Evolutionary conservation across 129 eudicot genomes (phyloP), one percentile per base, ranked within the genome.

Genomic region (Chrysanthemum makinoi): DNA sequence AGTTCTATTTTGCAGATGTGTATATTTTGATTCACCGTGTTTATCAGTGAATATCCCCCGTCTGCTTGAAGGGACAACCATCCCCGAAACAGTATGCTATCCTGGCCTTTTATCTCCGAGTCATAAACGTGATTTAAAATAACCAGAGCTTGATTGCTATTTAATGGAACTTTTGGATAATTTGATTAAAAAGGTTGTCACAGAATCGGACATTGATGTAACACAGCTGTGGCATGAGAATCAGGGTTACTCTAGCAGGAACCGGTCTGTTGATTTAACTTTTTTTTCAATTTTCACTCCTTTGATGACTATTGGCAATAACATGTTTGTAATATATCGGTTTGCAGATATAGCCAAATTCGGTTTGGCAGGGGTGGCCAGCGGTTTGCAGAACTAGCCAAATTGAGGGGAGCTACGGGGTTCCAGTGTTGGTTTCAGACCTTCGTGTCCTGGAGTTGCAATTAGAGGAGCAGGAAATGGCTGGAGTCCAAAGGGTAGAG

Each of bases 1-100:
- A 16, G 30, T 75, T 24, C 15, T 4, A n/a, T 17, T 33, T 19
- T 79, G 68, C 79, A 86, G 92, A 17, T 77, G 85, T 48, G 48
- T 62, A 4, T 53, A 63, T 16, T 85, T 70, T 55, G 74, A 84
- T 74, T 69, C 69, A 10, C 84, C 82, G 24, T 47, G 51, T 46
- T 61, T 17, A 15, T 22, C 30, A 30, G 14, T 9, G 4, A 73
- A 55, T 22, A 53, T 79, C 11, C 89, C 89, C 1, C 76, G 79
- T 0, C 79, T 75, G 18, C 84, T 87, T 4, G 81, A 75, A 43
- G 87, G 86, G 18, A 75, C 84, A 17, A 53, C 56, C 6, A 35
- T 74, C 58, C 89, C 89, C 2, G 87, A 80, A 53, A 75, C 62
- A 80, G 95, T 85, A 78, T 55, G 22, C 54, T 7, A 17, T 54